Base-by-base conservation (phyloP, 495 filamentous ascomycete species). In the Xylaria longipes region DNA sequence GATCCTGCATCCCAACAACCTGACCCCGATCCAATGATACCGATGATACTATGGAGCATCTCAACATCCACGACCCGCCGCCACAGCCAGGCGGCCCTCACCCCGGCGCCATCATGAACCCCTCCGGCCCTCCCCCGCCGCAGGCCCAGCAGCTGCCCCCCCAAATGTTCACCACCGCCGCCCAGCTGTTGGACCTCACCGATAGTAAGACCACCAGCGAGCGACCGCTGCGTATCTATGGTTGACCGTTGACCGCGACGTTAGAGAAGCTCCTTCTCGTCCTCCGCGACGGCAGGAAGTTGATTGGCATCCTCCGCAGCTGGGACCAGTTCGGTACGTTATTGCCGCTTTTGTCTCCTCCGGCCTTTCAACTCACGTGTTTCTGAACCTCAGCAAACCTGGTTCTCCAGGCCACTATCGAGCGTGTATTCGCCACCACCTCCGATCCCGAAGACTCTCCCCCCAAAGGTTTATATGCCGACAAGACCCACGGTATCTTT, bases 81-180 rank as follows among this genome's bases (percentile, higher is more conserved):
- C 81, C 77, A 35, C 79, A 77, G 27, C 69, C 60, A 61, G 75
- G 70, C 65, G 67, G 78, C 45, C 45, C 75, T 68, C 74, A 72
- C 62, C 69, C 61, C 58, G 64, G 74, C 67, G 69, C 75, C 74
- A 50, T 67, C 46, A 75, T 78, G 78, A 71, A 60, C 45, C 70
- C n/a, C 63, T 70, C 25, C 69, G 70, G 43, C 29, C 76, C 80
- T 0, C 79, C 81, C 1, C 80, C 54, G 27, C 62, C 79, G 29
- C 85, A 82, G 41, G 82, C 84, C 50, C 87, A 87, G 73, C 88
- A 90, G 72, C 83, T 94, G 45, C 92, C 90, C 5, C 89, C 89
- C 58, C 93, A 99, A 85, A 98, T 98, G 94, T 99, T 99, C 84
- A 97, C 97, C 20, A 99, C 96, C 4, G 95, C 96, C 54, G 94